These are phyloP conservation scores for Leptosphaerulina australis DNA, from an alignment of 2,329 filamentous ascomycete species.

Conservation along the genomic window DNA sequence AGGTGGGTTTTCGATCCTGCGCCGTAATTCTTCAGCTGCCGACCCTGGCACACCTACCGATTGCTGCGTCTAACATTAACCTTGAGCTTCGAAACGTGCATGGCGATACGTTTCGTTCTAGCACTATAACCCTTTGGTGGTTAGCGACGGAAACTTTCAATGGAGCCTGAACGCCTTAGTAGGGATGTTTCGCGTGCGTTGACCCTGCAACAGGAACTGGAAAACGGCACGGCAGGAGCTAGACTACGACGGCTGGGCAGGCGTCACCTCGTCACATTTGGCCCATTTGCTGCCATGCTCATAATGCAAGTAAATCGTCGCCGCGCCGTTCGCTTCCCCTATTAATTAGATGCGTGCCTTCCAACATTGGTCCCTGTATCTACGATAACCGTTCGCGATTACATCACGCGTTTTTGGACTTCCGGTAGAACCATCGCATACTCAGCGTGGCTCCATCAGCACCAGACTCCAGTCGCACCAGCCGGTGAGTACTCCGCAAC, in stretches of 20 bases:
- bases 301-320: conserved; percentile 9
- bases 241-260: conserved; percentile 13
- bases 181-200: conserved; percentile 8
- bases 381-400: conserved; percentile 10
- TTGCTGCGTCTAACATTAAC: conserved; percentile 5
- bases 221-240: conserved; percentile 10
- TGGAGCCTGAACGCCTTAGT: conserved; percentile 4
- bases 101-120: conserved; percentile 5
- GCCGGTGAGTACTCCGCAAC: conserved; percentile 17
- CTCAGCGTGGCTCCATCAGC: conserved; percentile 2
- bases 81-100: conserved; percentile 12
- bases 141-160: conserved; percentile 11
- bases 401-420: conserved; percentile 2
- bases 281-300: conserved; percentile 1
- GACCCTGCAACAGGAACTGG: conserved; percentile 9
- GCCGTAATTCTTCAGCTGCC: background rate
- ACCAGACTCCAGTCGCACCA: conserved; percentile 4
- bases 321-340: conserved; percentile 1
- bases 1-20: background rate
- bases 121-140: background rate
- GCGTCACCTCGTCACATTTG: conserved; percentile 17
- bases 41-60: conserved; percentile 4
- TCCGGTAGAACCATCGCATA: conserved; percentile 6
- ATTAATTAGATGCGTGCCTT: background rate
- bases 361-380: background rate